Evolutionary conservation across 2,329 filamentous ascomycete species (phyloP).

Genomic region (Chrysosporium queenslandicum): DNA sequence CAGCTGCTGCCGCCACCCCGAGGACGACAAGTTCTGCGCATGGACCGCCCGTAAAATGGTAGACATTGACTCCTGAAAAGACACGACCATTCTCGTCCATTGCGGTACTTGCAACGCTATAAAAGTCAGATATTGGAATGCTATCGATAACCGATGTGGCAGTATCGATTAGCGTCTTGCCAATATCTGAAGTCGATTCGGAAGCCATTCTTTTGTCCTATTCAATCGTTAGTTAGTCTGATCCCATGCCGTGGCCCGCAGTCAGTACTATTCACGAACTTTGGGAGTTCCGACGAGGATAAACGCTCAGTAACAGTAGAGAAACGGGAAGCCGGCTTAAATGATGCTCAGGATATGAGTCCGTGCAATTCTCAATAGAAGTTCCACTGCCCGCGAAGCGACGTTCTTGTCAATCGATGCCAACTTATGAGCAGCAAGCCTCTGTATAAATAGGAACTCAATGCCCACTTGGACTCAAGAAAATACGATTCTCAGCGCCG

Average conservation of each 20-base stretch:
- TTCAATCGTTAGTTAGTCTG: background rate
- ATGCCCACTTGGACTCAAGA: no score
- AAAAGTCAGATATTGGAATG: slow-evolving; percentile 20
- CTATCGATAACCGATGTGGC: slow-evolving; percentile 19
- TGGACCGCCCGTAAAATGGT: slow-evolving; percentile 25
- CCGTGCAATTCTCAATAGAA: no score
- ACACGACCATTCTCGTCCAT: slow-evolving; percentile 18
- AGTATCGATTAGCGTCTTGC: slow-evolving; percentile 17
- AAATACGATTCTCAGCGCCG: background rate
- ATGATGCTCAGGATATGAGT: no score
- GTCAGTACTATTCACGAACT: no score
- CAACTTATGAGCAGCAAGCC: no score
- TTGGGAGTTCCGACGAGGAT: no score
- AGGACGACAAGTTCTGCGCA: slow-evolving; percentile 25
- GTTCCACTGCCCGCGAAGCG: no score
- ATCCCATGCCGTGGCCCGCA: no score
- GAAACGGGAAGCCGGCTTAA: no score
- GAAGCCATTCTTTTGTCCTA: slow-evolving; percentile 1
- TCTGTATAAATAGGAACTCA: no score
- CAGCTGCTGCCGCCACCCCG: slow-evolving; percentile 22
- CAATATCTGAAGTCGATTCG: slow-evolving; percentile 13
- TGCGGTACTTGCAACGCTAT: slow-evolving; percentile 21
- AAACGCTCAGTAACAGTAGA: no score
- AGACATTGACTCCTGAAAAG: slow-evolving; percentile 24
- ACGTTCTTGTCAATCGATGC: no score